Percentiles rank a stretch among this genome's conserved stretches.
phyloP scores from a whole-genome alignment of 148 eudicot genomes.

The Nepenthes gracilis region DNA sequence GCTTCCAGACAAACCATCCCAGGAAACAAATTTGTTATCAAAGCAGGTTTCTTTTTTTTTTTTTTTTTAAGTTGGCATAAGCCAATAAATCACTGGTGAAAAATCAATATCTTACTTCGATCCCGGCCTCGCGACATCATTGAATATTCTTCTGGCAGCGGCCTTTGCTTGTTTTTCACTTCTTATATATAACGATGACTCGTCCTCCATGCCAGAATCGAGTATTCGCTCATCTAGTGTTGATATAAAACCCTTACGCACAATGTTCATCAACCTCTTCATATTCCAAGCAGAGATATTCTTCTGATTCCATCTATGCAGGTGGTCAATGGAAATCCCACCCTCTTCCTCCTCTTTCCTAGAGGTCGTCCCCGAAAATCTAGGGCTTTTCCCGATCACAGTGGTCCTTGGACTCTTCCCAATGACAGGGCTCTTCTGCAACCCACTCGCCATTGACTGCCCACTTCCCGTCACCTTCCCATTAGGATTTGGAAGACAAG shows the following conservation, averaged over 20 bases:
- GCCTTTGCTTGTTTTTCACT: slow-evolving; percentile 62
- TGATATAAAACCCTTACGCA: slow-evolving; percentile 51
- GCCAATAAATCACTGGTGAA: neutral
- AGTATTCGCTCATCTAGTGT: slow-evolving; percentile 66
- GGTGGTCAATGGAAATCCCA: slow-evolving; percentile 66
- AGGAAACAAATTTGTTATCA: too few relatives aligned
- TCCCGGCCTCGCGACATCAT: slow-evolving; percentile 52
- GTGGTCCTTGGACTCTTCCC: slow-evolving; percentile 31
- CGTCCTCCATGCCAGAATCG: slow-evolving; percentile 33
- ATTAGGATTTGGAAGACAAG: slow-evolving; percentile 31
- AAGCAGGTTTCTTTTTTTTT: too few relatives aligned
- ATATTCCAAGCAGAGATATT: slow-evolving; percentile 95
- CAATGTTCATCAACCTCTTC: slow-evolving; percentile 74
- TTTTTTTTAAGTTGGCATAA: too few relatives aligned
- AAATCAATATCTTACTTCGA: slow-evolving; percentile 31
- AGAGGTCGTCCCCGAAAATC: slow-evolving; percentile 25
- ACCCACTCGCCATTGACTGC: slow-evolving; percentile 21
- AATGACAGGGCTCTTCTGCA: slow-evolving; percentile 18
- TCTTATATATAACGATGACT: slow-evolving; percentile 36
- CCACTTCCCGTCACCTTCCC: slow-evolving; percentile 34
- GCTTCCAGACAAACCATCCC: too few relatives aligned
- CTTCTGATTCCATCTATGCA: slow-evolving; percentile 74
- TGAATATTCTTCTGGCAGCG: slow-evolving; percentile 58
- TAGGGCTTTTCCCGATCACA: slow-evolving; percentile 30
- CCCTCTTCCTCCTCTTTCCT: slow-evolving; percentile 24